Conservation (phyloP, 176 grass and related monocot genomes). For the Aegilops longissima region DNA sequence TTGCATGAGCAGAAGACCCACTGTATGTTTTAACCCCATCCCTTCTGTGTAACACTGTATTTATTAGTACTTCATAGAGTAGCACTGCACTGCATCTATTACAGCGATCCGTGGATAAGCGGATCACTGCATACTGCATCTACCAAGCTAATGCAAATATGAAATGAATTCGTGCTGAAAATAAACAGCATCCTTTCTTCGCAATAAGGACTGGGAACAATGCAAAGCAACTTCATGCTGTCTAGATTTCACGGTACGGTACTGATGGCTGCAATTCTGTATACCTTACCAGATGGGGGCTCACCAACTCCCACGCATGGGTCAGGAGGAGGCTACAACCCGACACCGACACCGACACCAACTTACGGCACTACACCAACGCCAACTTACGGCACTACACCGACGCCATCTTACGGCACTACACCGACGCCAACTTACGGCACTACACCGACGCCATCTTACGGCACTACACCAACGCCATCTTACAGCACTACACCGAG, state of each 20-base stretch:
- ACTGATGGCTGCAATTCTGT: slow-evolving; percentile 17
- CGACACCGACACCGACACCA: slow-evolving; percentile 46
- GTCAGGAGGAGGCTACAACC: slow-evolving; percentile 25
- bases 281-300: slow-evolving; percentile 32
- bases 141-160: slow-evolving; percentile 13
- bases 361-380: slow-evolving; percentile 34
- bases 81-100: background rate
- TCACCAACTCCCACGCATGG: slow-evolving; percentile 37
- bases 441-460: slow-evolving; percentile 31
- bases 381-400: slow-evolving; percentile 37
- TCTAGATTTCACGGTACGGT: background rate
- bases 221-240: background rate
- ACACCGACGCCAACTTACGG: slow-evolving; percentile 38
- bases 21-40: slow-evolving; percentile 33
- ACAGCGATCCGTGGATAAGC: background rate
- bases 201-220: background rate
- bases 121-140: background rate
- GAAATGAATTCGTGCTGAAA: background rate
- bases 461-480: slow-evolving; percentile 42
- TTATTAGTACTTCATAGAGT: background rate
- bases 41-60: background rate
- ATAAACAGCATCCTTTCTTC: background rate
- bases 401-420: slow-evolving; percentile 21
- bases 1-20: slow-evolving; percentile 46
- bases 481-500: slow-evolving; percentile 46